phyloP scores from a whole-genome alignment of 1,284 basidiomycete species.

The Puccinia hordei region DNA sequence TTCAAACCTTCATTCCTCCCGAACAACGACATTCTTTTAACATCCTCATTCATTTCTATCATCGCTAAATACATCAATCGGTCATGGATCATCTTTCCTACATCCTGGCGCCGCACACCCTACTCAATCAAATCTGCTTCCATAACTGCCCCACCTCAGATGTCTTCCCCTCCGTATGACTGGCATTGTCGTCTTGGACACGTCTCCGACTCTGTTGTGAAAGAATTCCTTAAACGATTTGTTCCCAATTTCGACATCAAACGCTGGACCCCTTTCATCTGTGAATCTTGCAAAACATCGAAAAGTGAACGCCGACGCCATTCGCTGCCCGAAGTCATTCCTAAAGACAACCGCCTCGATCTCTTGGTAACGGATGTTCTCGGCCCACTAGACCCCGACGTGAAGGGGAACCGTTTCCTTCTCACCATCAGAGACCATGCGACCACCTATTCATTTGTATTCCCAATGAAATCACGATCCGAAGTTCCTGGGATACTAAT shows the following conservation, averaged over 20 bases:
- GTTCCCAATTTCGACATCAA: neutral
- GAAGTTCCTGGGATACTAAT: neutral
- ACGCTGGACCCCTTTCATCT: constrained; percentile 4
- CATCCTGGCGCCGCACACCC: neutral
- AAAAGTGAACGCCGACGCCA: neutral
- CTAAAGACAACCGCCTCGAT: neutral
- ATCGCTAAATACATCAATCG: neutral
- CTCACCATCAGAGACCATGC: neutral
- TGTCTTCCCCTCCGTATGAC: neutral
- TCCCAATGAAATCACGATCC: neutral
- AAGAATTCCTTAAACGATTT: neutral
- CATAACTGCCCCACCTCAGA: no score
- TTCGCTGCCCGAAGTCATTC: neutral
- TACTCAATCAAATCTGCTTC: neutral
- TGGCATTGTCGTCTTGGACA: constrained; percentile 9
- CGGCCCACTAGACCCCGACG: neutral
- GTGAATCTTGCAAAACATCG: neutral
- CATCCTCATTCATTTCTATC: neutral
- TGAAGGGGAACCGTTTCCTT: neutral
- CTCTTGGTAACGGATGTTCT: constrained; percentile 1
- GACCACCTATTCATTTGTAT: neutral
- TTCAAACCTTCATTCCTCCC: neutral
- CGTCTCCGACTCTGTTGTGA: neutral
- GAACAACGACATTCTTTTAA: neutral
- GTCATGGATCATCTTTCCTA: neutral